Evolutionary conservation across 352 stramenopile genomes (phyloP).

Genomic region (Pilasporangium apinafurcum): DNA sequence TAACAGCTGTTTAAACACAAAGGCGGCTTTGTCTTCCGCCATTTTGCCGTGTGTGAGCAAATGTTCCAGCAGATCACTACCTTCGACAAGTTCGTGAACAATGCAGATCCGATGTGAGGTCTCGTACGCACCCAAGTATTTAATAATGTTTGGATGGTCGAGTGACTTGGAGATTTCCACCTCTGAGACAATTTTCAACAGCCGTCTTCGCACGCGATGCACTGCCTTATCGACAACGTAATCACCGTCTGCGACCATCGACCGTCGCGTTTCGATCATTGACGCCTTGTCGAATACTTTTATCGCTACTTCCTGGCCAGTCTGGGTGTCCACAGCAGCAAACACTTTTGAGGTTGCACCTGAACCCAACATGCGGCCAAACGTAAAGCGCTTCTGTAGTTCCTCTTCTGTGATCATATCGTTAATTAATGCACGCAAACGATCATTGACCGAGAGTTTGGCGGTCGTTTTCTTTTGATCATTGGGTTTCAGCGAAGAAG

Average conservation of each 20-base stretch:
- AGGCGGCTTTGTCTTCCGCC: constrained; percentile 40
- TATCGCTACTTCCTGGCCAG: constrained; percentile 47
- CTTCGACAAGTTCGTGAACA: constrained; percentile 72
- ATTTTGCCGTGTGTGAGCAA: constrained; percentile 70
- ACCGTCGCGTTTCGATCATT: constrained; percentile 73
- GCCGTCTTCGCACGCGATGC: constrained; percentile 53
- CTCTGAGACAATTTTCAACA: constrained; percentile 80
- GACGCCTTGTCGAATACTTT: constrained; percentile 83
- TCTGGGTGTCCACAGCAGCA: constrained; percentile 42
- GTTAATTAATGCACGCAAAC: constrained; percentile 51
- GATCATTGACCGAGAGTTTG: constrained; percentile 45
- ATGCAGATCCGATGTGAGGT: constrained; percentile 77
- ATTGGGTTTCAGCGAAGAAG: background rate
- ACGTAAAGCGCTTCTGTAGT: constrained; percentile 43
- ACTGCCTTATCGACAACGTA: constrained; percentile 59
- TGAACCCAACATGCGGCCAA: constrained; percentile 51
- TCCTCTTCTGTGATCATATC: constrained; percentile 54
- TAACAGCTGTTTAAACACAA: constrained; percentile 83
- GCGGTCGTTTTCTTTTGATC: constrained; percentile 1
- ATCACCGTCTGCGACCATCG: constrained; percentile 65
- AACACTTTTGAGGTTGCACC: constrained; percentile 78
- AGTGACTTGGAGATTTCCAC: constrained; percentile 73
- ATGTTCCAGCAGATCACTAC: constrained; percentile 65
- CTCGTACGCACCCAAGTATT: constrained; percentile 66
- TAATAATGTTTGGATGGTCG: constrained; percentile 74